These are phyloP conservation scores for Cucurbita moschata DNA, from an alignment of 306 rosid species.

Conservation along the genomic window DNA sequence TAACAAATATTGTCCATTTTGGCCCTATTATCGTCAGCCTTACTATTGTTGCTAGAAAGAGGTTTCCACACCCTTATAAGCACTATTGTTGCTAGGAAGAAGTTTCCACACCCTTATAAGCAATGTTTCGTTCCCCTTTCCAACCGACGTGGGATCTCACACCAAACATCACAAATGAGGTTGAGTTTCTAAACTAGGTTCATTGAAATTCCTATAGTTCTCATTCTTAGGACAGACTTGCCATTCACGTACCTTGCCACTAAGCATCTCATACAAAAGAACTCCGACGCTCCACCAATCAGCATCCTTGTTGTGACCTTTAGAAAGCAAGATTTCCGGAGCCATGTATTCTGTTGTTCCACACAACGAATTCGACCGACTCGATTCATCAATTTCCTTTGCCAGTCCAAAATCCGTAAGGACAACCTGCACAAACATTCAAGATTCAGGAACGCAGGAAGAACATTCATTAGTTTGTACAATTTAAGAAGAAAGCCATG, in stretches of 20 bases:
- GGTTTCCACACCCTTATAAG: no score
- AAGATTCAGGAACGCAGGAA: constrained; percentile 1
- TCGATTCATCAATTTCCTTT: constrained; percentile 69
- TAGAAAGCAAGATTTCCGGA: constrained; percentile 69
- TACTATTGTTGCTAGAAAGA: no score
- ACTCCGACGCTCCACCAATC: constrained; percentile 98
- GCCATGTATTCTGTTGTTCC: constrained; percentile 97
- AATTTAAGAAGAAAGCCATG: constrained; percentile 5
- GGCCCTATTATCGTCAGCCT: no score
- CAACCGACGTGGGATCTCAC: no score
- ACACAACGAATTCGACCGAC: constrained; percentile 85
- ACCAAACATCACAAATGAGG: not conserved
- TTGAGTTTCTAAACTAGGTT: not conserved
- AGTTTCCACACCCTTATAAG: no score
- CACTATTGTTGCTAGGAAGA: no score
- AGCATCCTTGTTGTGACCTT: constrained; percentile 92
- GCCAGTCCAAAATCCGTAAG: constrained; percentile 94
- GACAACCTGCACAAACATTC: constrained; percentile 46
- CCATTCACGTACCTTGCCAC: constrained; percentile 55
- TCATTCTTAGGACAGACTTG: not conserved
- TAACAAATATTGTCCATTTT: no score
- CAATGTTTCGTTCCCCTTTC: no score
- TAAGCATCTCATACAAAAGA: constrained; percentile 85
- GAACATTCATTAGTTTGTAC: not conserved
- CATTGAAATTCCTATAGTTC: not conserved